These are phyloP conservation scores for Macrocystidia cucumis DNA, from an alignment of 1,284 basidiomycete genomes.

Conservation along the genomic window DNA sequence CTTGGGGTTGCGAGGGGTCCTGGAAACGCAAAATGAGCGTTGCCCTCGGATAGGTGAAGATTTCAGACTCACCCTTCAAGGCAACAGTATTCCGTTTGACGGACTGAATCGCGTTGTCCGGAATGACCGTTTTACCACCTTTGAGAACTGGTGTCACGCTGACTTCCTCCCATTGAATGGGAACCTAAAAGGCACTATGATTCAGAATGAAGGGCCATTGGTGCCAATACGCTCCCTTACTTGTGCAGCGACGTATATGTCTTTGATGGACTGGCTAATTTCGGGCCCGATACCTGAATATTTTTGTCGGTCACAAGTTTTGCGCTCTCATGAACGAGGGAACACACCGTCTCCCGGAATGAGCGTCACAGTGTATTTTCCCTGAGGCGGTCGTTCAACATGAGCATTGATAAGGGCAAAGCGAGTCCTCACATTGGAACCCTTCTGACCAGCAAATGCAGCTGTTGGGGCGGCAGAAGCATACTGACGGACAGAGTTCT, in stretches of 20 bases:
- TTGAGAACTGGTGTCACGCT: slow-evolving; percentile 92
- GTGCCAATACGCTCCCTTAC: slow-evolving; percentile 30
- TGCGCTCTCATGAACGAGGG: slow-evolving; percentile 10
- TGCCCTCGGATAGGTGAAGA: slow-evolving; percentile 1
- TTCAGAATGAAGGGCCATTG: slow-evolving; percentile 3
- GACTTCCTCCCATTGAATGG: slow-evolving; percentile 98
- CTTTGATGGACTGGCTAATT: slow-evolving; percentile 93
- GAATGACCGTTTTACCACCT: slow-evolving; percentile 96
- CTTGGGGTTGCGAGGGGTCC: slow-evolving; percentile 93
- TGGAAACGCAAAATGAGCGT: slow-evolving; percentile 18
- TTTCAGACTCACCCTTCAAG: slow-evolving; percentile 70
- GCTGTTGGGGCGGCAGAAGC: slow-evolving; percentile 74
- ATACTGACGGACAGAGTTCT: slow-evolving; percentile 52
- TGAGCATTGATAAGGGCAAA: neutral
- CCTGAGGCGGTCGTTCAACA: slow-evolving; percentile 38
- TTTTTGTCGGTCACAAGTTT: slow-evolving; percentile 15
- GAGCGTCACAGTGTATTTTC: slow-evolving; percentile 91
- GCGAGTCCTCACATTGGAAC: slow-evolving; percentile 58
- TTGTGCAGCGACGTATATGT: slow-evolving; percentile 86
- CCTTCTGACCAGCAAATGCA: slow-evolving; percentile 85
- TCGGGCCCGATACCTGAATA: slow-evolving; percentile 94
- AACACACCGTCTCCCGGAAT: slow-evolving; percentile 85
- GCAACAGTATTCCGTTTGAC: slow-evolving; percentile 98
- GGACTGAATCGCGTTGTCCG: slow-evolving; percentile 84
- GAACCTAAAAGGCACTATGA: slow-evolving; percentile 52